Base-by-base conservation (phyloP, 2,329 filamentous ascomycete genomes). In the Beauveria varroae region DNA sequence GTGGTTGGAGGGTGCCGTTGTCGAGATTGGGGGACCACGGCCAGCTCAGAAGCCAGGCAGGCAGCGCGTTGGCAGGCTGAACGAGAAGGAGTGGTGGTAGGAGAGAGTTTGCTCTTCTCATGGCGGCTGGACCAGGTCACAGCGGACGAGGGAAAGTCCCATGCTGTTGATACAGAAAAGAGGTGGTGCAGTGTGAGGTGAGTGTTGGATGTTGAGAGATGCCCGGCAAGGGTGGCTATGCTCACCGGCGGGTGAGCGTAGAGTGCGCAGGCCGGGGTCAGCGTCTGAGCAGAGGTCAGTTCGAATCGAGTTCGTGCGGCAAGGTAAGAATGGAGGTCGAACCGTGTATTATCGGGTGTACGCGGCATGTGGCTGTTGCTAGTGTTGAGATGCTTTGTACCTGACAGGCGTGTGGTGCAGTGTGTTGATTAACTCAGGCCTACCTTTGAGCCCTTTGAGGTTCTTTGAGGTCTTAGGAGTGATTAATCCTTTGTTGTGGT, bases 21-120 rank as follows among this genome's bases (percentile, higher is more conserved):
- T 34, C 47, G 6, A 37, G 56, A 5, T 26, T 9, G 12, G 49
- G 49, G 14, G 56, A 51, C 57, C 57, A 60, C 12, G 57, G 49
- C 57, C 57, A 60, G 57, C 49, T 46, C 44, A 53, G 57, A 53
- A 53, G 49, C 47, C 47, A 37, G 57, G 49, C 40, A 20, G 57
- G 57, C n/a, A 60, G 57, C 12, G 49, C 49, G 26, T 16, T 4
- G 14, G 57, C 49, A 9, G 57, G 26, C n/a, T 60, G 57, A 12
- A 37, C 40, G 30, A 51, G n/a, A n/a, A 58, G 10, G 6, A 58
- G 24, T 6, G 40, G 37, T 18, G 40, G 37, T 18, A 50, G 24
- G 5, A 52, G 14, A 22, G 28, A 18, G 24, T 14, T 5, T 53
- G 12, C n/a, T 16, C 12, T 34, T 28, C 26, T 60, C 49, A 60